Evolutionary conservation across 2,329 filamentous ascomycete species (phyloP).

Genomic region (Elsinoe ampelina): DNA sequence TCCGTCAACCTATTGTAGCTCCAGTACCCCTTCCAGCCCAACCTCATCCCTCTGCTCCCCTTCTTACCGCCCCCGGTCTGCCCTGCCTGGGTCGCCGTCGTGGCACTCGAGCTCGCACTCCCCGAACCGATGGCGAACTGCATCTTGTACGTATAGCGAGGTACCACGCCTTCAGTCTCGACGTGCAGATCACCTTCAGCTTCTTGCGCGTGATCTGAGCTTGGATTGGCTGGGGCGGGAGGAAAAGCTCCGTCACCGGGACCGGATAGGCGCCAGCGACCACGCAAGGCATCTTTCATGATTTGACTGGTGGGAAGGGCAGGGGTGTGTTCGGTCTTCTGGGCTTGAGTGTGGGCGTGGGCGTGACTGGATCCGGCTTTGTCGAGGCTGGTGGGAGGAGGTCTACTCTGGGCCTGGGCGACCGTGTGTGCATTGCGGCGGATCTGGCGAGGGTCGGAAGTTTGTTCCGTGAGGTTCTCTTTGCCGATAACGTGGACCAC

Average conservation of each 20-base stretch:
- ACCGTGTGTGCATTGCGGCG: constrained; percentile 4
- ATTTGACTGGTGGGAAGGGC: constrained; percentile 40
- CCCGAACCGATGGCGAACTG: constrained; percentile 54
- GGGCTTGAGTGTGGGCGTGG: background rate
- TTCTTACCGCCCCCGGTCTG: constrained; percentile 35
- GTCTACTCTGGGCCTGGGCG: background rate
- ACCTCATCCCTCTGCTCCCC: constrained; percentile 68
- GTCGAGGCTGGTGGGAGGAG: constrained; percentile 8
- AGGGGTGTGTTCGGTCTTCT: constrained; percentile 25
- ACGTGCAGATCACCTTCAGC: constrained; percentile 63
- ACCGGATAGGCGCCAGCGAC: constrained; percentile 57
- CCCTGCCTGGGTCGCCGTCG: background rate
- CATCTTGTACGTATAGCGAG: constrained; percentile 79
- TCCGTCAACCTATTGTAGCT: constrained; percentile 83
- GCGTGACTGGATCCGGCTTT: constrained; percentile 1
- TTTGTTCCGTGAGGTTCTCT: constrained; percentile 45
- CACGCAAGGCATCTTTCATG: constrained; percentile 59
- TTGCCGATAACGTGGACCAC: constrained; percentile 76
- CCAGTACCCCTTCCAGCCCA: constrained; percentile 83
- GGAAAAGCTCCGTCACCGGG: constrained; percentile 26
- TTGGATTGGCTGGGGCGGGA: constrained; percentile 19
- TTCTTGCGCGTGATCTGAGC: constrained; percentile 26
- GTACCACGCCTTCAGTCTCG: constrained; percentile 73
- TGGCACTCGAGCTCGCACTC: constrained; percentile 25
- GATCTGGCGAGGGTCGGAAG: constrained; percentile 2